phyloP scores from a whole-genome alignment of 371 early-diverging fungal genomes.

The Syncephalastrum monosporum region DNA sequence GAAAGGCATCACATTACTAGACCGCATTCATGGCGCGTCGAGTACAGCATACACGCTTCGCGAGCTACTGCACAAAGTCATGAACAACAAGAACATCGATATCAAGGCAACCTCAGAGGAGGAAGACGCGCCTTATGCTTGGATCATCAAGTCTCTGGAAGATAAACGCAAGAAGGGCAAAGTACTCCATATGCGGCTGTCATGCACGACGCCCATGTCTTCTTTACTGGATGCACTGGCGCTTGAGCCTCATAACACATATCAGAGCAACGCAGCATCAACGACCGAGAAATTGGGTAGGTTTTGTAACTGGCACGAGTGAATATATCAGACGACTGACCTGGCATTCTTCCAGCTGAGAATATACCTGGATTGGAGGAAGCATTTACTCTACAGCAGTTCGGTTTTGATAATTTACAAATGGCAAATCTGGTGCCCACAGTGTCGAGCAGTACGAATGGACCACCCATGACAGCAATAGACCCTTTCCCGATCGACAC shows the following conservation, averaged over 20 bases:
- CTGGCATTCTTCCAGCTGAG: no score
- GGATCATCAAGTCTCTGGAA: neutral
- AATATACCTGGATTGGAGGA: slow-evolving; percentile 14
- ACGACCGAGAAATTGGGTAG: neutral
- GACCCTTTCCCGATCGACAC: neutral
- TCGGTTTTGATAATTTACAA: slow-evolving; percentile 25
- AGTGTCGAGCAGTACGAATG: neutral
- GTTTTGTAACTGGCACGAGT: neutral
- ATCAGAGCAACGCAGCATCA: neutral
- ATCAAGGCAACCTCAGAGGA: slow-evolving; percentile 14
- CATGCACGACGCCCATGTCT: slow-evolving; percentile 5
- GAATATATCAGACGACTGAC: no score
- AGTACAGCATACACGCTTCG: slow-evolving; percentile 33
- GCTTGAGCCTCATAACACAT: slow-evolving; percentile 4
- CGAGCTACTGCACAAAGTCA: slow-evolving; percentile 28
- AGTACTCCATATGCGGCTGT: slow-evolving; percentile 1
- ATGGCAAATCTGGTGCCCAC: neutral
- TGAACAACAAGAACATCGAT: slow-evolving; percentile 40
- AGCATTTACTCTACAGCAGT: slow-evolving; percentile 45
- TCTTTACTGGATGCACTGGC: slow-evolving; percentile 10
- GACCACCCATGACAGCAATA: neutral
- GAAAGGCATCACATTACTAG: slow-evolving; percentile 29
- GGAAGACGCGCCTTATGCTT: slow-evolving; percentile 5
- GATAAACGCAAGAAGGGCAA: neutral
- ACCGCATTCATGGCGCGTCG: slow-evolving; percentile 31